These are phyloP conservation scores for Sporothrix pallida DNA, from an alignment of 2,329 filamentous ascomycete genomes.

Conservation along the genomic window DNA sequence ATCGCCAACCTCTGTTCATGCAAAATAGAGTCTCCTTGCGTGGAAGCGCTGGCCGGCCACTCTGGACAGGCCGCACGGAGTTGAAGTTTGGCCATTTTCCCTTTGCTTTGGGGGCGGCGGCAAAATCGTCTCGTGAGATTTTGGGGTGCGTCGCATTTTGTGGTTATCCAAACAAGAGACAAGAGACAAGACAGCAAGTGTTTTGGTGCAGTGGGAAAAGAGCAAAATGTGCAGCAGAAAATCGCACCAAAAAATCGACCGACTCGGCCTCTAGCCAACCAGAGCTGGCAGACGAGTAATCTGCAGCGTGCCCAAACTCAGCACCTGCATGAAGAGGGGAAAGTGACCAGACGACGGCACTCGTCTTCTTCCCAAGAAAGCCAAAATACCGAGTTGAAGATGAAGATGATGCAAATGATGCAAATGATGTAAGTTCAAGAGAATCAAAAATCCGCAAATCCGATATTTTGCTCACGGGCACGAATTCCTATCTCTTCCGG, in stretches of 20 bases:
- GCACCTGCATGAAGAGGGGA: constrained; percentile 24
- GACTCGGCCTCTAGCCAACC: neutral
- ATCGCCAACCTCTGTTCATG: constrained; percentile 13
- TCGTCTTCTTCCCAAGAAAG: neutral
- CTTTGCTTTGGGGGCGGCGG: neutral
- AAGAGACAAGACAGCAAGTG: neutral
- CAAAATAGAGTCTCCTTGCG: neutral
- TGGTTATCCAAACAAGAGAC: neutral
- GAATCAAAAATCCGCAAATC: neutral
- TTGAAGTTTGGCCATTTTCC: neutral
- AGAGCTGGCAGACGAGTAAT: neutral
- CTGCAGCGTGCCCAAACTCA: constrained; percentile 25
- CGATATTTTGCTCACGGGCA: neutral
- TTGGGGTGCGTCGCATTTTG: constrained; percentile 18
- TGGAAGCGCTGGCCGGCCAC: constrained; percentile 23
- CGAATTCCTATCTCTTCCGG: neutral
- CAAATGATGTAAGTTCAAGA: neutral
- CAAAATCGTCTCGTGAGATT: constrained; percentile 10
- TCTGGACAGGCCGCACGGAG: neutral
- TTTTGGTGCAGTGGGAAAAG: constrained; percentile 1
- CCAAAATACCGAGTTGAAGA: neutral
- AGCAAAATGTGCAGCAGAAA: neutral
- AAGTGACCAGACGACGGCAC: neutral
- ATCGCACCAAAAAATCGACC: neutral
- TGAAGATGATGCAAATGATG: neutral